Evolutionary conservation across 2,329 filamentous ascomycete genomes (phyloP).

Genomic region (Aspergillus sp.): DNA sequence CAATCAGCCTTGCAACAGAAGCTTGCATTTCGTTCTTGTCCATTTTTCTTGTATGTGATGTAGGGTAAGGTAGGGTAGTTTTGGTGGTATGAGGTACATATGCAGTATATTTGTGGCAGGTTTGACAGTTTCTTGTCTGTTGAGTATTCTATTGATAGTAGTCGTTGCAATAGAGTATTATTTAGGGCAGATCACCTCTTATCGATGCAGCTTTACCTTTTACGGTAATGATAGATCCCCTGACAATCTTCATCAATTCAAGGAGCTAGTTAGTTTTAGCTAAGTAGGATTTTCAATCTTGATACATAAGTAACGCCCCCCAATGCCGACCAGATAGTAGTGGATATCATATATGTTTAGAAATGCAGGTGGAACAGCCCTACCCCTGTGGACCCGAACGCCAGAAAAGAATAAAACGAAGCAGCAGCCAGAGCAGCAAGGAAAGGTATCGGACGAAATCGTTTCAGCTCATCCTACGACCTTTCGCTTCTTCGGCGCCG

Average conservation of each 20-base stretch:
- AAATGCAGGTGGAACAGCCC: background rate
- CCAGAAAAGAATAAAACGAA: constrained; percentile 6
- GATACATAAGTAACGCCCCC: constrained; percentile 11
- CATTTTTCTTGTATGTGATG: no score
- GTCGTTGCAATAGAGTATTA: background rate
- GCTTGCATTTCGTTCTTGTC: no score
- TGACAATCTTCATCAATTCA: background rate
- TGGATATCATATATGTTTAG: background rate
- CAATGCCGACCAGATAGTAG: constrained; percentile 15
- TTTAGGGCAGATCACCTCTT: background rate
- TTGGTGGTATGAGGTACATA: no score
- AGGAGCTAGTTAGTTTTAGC: background rate
- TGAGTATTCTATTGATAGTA: background rate
- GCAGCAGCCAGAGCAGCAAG: background rate
- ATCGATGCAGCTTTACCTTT: background rate
- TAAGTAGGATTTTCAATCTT: background rate
- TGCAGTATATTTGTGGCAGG: no score
- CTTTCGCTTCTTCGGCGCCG: constrained; percentile 39
- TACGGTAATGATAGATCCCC: background rate
- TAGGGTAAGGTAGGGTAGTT: no score
- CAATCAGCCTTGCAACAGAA: no score
- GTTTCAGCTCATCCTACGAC: constrained; percentile 9
- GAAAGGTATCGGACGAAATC: background rate
- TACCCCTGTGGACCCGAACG: constrained; percentile 9
- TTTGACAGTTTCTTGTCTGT: background rate